Base-by-base conservation (phyloP, 2,329 filamentous ascomycete species). In the Phyllosticta citriasiana region DNA sequence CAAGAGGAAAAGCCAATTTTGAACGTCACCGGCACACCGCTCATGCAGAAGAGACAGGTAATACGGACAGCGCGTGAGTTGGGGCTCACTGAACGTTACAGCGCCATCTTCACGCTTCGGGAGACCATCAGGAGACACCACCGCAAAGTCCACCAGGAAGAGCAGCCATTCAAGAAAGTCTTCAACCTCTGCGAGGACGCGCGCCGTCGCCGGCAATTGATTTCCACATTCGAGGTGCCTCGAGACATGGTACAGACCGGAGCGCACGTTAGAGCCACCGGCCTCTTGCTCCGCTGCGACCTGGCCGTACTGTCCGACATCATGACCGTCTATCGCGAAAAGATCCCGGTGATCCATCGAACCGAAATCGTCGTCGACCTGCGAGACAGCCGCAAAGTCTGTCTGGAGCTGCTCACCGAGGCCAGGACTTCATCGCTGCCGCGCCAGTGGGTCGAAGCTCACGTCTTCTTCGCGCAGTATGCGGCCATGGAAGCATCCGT, bases 151-250 rank as follows among this genome's bases (percentile, higher is more conserved):
- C 64, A 65, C 19, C 67, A 68, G 27, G 76, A 81, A 9, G 80
- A 82, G 64, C 79, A 82, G 64, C 80, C 80, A 0, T 80, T 79
- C 61, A 75, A 78, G 35, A 72, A 72, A 0, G 78, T 83, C 1
- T 73, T 74, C 5, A 70, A 80, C 40, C 69, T 79, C 4, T 79
- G 81, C 2, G 71, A 74, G 16, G 71, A 76, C 26, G 74, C 74
- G 4, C 73, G 73, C 19, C 71, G 70, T 5, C 69, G 73, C 10
- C 66, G 69, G 16, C 63, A 67, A 4, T 58, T 57, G 0, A 61
- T 64, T 3, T 63, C 63, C 8, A 62, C 64, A 4, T 79, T 80
- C 59, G 53, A 61, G 12, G 64, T 70, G 33, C 66, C 68, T 24
- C 62, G 57, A 24, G 65, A 58, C 3, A 63, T 71, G 10, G 58